phyloP scores from a whole-genome alignment of 441 rosid genomes.

The Populus tomentosa region DNA sequence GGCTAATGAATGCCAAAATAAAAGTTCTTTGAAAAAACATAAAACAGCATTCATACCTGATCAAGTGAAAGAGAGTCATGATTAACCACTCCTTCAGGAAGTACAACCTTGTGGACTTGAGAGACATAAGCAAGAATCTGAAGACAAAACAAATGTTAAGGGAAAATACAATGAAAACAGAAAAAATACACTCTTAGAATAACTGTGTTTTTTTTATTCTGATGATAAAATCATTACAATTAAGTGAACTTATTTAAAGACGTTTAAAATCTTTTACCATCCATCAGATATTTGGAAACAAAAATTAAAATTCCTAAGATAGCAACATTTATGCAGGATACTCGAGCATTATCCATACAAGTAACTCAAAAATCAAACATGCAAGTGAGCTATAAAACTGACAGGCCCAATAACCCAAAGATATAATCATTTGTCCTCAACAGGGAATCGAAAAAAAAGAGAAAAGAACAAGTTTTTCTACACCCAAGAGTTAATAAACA shows the following conservation, averaged over 20 bases:
- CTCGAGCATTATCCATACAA: background rate
- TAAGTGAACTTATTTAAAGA: background rate
- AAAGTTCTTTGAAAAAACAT: background rate
- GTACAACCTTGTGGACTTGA: slow-evolving; percentile 76
- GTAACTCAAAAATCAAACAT: background rate
- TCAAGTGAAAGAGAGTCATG: slow-evolving; percentile 63
- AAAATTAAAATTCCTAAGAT: background rate
- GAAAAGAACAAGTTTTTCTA: background rate
- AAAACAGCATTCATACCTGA: slow-evolving; percentile 43
- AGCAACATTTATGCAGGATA: background rate
- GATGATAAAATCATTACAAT: background rate
- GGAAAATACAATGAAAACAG: background rate
- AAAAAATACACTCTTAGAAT: background rate
- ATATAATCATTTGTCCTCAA: background rate
- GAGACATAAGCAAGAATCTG: slow-evolving; percentile 96
- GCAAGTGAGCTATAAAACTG: background rate
- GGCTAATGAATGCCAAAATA: background rate
- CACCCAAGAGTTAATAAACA: slow-evolving; percentile 4
- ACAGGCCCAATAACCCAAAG: background rate
- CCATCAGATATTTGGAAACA: background rate
- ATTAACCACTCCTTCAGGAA: slow-evolving; percentile 72
- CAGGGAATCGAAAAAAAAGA: background rate
- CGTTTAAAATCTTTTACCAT: background rate
- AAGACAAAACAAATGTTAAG: slow-evolving; percentile 16
- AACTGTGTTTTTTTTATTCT: background rate